Base-by-base conservation (phyloP, 306 rosid genomes). In the Purshia tridentata region DNA sequence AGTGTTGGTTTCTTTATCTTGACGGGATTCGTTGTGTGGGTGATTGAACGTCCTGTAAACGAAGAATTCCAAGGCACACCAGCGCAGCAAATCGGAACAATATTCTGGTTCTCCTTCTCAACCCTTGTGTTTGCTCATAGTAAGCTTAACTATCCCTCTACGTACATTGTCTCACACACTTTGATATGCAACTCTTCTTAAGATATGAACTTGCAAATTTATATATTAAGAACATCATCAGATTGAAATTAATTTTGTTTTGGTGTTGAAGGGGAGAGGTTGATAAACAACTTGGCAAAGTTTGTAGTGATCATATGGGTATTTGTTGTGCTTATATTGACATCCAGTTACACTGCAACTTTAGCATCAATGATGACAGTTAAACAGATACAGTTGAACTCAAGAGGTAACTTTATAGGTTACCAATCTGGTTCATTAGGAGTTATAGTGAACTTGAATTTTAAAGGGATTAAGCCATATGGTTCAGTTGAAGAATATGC, bases 341-440 rank as follows among this genome's bases (percentile, higher is more conserved):
- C 74, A 2, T 60, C 74, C 0, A 68, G 75, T n/a, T 76, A 76
- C 69, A 76, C 74, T 37, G 80, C 75, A 61, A 73, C 69, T n/a
- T 39, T 73, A 62, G 44, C 70, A 29, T 73, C 77, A 62, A 73
- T 73, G 62, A 67, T 76, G 74, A 66, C 79, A 6, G 51, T 67
- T 1, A 69, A 67, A n/a, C 79, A 76, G 18, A 53, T 75, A 20
- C 72, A 65, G 5, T 52, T 65, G 13, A 66, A 65, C 19, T 8
- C 53, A 22, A 53, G 3, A 4, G 40, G 10, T 9, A 8, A 49
- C 44, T 56, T 5, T 39, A 54, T 75, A 9, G 78, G 78, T 35
- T 74, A 63, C 42, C 77, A 52, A 15, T 6, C 8, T 3, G 45
- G 65, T 45, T 35, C 52, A 4, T 12, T 16, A 7, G 66, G 53